Evolutionary conservation across 2,329 filamentous ascomycete species (phyloP).

Genomic region (Phyllosticta ampelicida): DNA sequence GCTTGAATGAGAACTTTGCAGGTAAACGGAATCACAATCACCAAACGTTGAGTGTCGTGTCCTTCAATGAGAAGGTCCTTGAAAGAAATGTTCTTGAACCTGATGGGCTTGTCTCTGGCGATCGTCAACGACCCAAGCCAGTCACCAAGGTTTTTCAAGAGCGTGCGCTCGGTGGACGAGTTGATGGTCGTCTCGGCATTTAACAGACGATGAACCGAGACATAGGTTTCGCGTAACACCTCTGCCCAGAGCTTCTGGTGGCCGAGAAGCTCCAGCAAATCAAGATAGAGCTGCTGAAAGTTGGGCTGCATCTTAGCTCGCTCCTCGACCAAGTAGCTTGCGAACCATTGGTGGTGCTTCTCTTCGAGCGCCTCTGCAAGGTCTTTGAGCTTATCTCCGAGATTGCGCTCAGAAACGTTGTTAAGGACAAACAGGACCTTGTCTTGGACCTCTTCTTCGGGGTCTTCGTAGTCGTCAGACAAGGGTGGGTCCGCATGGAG

Average conservation of each 20-base stretch:
- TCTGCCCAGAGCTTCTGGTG: constrained; percentile 73
- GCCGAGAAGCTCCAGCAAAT: constrained; percentile 74
- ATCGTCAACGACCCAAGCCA: constrained; percentile 93
- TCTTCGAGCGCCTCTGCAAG: constrained; percentile 68
- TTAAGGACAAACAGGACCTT: constrained; percentile 94
- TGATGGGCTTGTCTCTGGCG: constrained; percentile 88
- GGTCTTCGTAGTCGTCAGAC: constrained; percentile 63
- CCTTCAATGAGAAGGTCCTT: constrained; percentile 90
- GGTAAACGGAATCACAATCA: constrained; percentile 92
- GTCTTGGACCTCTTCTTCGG: constrained; percentile 74
- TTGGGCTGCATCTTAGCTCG: constrained; percentile 96
- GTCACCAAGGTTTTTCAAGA: constrained; percentile 83
- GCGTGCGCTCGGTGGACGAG: constrained; percentile 71
- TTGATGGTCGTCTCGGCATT: constrained; percentile 83
- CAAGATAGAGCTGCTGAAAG: constrained; percentile 86
- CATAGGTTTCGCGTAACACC: constrained; percentile 85
- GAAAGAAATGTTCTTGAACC: constrained; percentile 93
- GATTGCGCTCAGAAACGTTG: constrained; percentile 84
- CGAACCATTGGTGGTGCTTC: constrained; percentile 91
- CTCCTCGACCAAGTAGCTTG: constrained; percentile 86
- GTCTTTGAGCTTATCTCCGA: constrained; percentile 74
- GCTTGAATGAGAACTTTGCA: constrained; percentile 91
- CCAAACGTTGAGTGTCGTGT: constrained; percentile 80
- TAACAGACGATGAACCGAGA: constrained; percentile 73
- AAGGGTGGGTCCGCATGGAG: constrained; percentile 64